Conservation (phyloP, 306 rosid species). For the Lathyrus oleraceus region DNA sequence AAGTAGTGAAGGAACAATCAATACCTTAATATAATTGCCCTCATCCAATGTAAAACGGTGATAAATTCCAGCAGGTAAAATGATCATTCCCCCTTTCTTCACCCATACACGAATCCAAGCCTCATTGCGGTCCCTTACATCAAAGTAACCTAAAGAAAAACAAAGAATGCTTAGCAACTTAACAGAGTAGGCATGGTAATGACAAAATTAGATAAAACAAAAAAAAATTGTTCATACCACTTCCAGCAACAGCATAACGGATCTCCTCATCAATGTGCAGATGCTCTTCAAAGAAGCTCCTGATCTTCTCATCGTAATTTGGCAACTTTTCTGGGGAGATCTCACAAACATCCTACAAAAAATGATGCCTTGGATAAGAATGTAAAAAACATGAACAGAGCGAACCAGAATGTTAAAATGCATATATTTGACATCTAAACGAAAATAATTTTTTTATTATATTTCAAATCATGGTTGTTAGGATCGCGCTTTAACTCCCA, state of each 20-base stretch:
- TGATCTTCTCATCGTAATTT: constrained; percentile 93
- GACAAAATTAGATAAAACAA: constrained; percentile 16
- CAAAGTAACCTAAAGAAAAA: constrained; percentile 80
- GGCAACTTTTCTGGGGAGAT: constrained; percentile 92
- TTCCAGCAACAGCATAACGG: constrained; percentile 84
- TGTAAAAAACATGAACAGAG: constrained; percentile 17
- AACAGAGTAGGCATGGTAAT: neutral
- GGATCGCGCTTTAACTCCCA: no score
- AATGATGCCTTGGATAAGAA: constrained; percentile 27
- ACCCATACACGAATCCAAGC: constrained; percentile 93
- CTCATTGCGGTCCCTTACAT: constrained; percentile 81
- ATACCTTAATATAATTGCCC: constrained; percentile 90
- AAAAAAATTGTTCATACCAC: constrained; percentile 55
- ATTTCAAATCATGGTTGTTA: no score
- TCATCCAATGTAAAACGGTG: constrained; percentile 96
- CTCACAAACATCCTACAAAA: constrained; percentile 85
- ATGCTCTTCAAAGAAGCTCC: constrained; percentile 85
- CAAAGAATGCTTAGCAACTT: constrained; percentile 34
- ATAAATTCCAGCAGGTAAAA: constrained; percentile 96
- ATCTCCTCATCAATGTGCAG: constrained; percentile 98
- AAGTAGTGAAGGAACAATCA: neutral
- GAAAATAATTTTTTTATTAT: neutral
- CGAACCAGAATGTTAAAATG: constrained; percentile 3
- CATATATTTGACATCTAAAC: constrained; percentile 2
- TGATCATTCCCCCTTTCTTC: constrained; percentile 94